These are phyloP conservation scores for Fragosphaeria purpurea DNA, from an alignment of 2,329 filamentous ascomycete genomes.

Conservation along the genomic window DNA sequence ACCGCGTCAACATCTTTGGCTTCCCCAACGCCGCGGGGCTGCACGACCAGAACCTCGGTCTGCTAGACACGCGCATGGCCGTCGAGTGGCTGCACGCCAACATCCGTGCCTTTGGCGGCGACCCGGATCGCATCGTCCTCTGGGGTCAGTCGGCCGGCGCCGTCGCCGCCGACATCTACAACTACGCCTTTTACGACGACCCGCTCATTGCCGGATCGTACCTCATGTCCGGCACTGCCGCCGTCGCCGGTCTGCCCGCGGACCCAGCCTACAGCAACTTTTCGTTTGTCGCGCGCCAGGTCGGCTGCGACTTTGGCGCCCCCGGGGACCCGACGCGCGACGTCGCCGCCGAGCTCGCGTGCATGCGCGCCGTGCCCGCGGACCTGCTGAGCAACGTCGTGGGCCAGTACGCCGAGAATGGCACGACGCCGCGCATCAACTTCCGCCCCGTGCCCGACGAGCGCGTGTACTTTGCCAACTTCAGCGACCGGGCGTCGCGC, in stretches of 20 bases:
- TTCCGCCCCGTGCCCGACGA: constrained; percentile 22
- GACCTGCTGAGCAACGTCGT: constrained; percentile 22
- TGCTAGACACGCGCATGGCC: constrained; percentile 39
- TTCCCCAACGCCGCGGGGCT: constrained; percentile 21
- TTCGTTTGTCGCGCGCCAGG: constrained; percentile 22
- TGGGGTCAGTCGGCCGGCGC: constrained; percentile 38
- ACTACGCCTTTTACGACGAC: constrained; percentile 34
- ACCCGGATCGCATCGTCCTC: constrained; percentile 30
- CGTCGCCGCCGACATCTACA: constrained; percentile 29
- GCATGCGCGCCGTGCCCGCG: constrained; percentile 25
- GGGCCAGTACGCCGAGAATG: constrained; percentile 19
- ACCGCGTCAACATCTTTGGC: constrained; percentile 25
- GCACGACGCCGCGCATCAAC: constrained; percentile 14
- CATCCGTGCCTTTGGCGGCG: constrained; percentile 37
- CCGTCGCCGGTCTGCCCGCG: constrained; percentile 17
- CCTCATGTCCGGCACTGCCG: constrained; percentile 30
- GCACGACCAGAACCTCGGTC: constrained; percentile 32
- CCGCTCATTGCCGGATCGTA: constrained; percentile 33
- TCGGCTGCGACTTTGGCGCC: constrained; percentile 22
- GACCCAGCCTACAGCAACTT: constrained; percentile 23
- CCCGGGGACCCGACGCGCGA: constrained; percentile 7
- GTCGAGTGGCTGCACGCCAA: constrained; percentile 41
- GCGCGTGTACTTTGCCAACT: constrained; percentile 21
- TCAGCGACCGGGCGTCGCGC: constrained; percentile 15
- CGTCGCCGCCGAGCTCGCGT: constrained; percentile 22